Base-by-base conservation (phyloP, 1,284 basidiomycete species). In the Ceratobasidium sp. region DNA sequence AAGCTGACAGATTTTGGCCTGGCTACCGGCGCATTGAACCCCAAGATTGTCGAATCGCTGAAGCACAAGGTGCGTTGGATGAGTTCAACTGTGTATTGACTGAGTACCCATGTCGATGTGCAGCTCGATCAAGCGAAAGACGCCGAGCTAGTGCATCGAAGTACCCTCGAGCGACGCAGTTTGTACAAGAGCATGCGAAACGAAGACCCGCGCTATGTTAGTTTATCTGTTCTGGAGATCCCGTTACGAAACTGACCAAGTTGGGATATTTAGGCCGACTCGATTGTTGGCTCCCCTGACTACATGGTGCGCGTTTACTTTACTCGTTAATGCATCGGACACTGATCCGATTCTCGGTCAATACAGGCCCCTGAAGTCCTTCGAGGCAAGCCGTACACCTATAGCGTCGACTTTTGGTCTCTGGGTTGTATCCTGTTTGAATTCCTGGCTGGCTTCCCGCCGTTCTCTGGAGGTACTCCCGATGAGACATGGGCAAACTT, bases 401-500 rank as follows among this genome's bases (percentile, higher is more conserved):
- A 92, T 81, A 93, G 94, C 0, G 98, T 98, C 73, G 98, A 99
- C 83, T 99, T 95, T 81, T 99, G 98, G 98, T 97, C 95, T 4
- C 87, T 99, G 3, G 98, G 98, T 11, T 99, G 98, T 82, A 99
- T 99, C 79, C 84, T 99, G 34, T 99, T 98, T 84, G 96, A 98
- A 83, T 98, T 98, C 84, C 86, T 98, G n/a, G 90, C 92, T 19
- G 96, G 96, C 27, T 99, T 98, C 85, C 98, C 98, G 11, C 98
- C 98, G 0, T 99, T 99, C 85, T 97, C 94, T 68, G 98, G 98
- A 14, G 90, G 92, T 54, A 95, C 92, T 0, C 93, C 96, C 0
- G 97, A 99, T 79, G 98, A 99, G 83, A 99, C 98, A 0, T 99
- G 98, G 96, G 95, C 95, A 24, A 99, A 99, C 82, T 84, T 99